A percentile compares a stretch with the other conserved stretches of the same genome.
These are phyloP conservation scores for Cenococcum geophilum DNA, from an alignment of 495 filamentous ascomycete genomes.

Conservation along the genomic window DNA sequence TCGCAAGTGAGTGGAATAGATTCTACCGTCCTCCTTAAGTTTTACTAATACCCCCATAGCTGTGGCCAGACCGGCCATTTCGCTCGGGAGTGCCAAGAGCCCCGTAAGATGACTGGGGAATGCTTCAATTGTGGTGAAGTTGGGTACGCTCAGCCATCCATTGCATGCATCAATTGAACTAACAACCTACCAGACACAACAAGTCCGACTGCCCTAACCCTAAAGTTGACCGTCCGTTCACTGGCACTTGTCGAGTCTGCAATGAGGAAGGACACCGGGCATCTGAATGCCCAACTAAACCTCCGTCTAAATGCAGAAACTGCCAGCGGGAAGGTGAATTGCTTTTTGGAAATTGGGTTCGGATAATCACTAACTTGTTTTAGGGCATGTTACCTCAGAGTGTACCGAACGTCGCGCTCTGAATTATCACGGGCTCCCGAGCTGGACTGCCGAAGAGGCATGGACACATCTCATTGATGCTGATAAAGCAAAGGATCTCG, in stretches of 20 bases:
- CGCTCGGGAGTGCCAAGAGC: slow-evolving; percentile 51
- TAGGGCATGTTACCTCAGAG: slow-evolving; percentile 59
- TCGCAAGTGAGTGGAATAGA: slow-evolving; percentile 34
- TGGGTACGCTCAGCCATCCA: slow-evolving; percentile 48
- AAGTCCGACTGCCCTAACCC: slow-evolving; percentile 65
- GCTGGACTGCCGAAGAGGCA: slow-evolving; percentile 56
- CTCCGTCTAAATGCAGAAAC: slow-evolving; percentile 62
- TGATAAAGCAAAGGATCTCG: slow-evolving; percentile 58
- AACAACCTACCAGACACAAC: slow-evolving; percentile 44
- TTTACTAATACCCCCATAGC: slow-evolving; percentile 37
- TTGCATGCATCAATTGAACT: not conserved
- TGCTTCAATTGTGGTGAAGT: slow-evolving; percentile 78
- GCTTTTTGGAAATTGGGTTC: slow-evolving; percentile 44
- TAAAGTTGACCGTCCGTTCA: slow-evolving; percentile 49
- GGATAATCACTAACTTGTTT: slow-evolving; percentile 17
- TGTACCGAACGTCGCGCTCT: slow-evolving; percentile 68
- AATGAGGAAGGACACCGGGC: slow-evolving; percentile 65
- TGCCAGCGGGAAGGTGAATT: slow-evolving; percentile 63
- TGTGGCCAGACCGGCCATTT: slow-evolving; percentile 52
- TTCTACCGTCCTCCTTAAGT: not conserved
- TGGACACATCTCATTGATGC: slow-evolving; percentile 64
- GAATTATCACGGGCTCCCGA: slow-evolving; percentile 54
- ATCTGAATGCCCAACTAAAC: slow-evolving; percentile 63
- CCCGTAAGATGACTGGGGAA: slow-evolving; percentile 40
- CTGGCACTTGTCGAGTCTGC: slow-evolving; percentile 67